Evolutionary conservation across 371 early-diverging fungal genomes (phyloP).

Genomic region (Mortierella sp.): DNA sequence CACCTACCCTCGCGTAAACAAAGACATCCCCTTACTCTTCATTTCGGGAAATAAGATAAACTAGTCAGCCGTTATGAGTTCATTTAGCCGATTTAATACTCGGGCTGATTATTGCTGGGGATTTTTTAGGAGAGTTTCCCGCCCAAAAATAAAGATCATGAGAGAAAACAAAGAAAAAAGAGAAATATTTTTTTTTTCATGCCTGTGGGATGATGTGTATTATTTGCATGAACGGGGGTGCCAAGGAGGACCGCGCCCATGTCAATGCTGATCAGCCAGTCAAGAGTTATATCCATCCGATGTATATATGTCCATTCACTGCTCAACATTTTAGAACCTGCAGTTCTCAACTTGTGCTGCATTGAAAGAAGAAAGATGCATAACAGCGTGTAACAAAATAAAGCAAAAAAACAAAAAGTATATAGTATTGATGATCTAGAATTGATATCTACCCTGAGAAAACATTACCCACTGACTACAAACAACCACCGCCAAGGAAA

Average conservation of each 20-base stretch:
- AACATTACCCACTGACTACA: too few relatives aligned
- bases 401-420: too few relatives aligned
- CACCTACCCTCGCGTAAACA: neutral
- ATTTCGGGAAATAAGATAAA: conserved; percentile 15
- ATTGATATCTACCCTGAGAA: too few relatives aligned
- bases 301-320: neutral
- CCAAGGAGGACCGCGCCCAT: too few relatives aligned
- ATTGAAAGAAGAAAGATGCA: too few relatives aligned
- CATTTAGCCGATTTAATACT: neutral
- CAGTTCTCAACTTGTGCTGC: too few relatives aligned
- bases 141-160: neutral
- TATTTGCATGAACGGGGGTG: neutral
- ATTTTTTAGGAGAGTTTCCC: conserved; percentile 1
- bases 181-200: neutral
- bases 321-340: too few relatives aligned
- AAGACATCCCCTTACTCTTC: conserved; percentile 6
- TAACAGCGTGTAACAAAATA: too few relatives aligned
- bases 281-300: neutral
- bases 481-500: too few relatives aligned
- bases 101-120: neutral
- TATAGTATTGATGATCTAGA: too few relatives aligned
- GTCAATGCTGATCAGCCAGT: too few relatives aligned
- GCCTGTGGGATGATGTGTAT: neutral
- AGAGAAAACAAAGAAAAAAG: neutral
- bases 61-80: neutral